Evolutionary conservation across 306 rosid species (phyloP).

Genomic region (Albizia julibrissin): DNA sequence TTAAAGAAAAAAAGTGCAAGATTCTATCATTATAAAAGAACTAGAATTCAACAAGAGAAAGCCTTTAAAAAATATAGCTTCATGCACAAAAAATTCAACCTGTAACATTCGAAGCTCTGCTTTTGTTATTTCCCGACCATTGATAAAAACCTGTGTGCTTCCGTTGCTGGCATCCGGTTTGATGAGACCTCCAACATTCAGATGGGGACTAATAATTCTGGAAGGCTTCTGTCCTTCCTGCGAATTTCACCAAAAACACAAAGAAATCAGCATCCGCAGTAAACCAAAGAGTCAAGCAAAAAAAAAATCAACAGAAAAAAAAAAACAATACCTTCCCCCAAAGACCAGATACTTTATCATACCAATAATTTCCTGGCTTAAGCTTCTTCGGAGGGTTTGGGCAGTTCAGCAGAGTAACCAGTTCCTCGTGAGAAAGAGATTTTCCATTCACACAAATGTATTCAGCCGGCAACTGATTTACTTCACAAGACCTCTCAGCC

Average conservation of each 20-base stretch:
- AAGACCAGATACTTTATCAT: conserved; percentile 97
- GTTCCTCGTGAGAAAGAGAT: conserved; percentile 79
- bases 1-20: background rate
- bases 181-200: conserved; percentile 87
- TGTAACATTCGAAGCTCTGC: conserved; percentile 97
- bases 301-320: background rate
- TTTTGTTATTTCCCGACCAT: conserved; percentile 94
- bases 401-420: conserved; percentile 63
- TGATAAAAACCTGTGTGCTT: conserved; percentile 88
- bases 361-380: conserved; percentile 97
- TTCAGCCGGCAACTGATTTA: conserved; percentile 87
- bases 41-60: conserved; percentile 2
- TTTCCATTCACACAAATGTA: conserved; percentile 79
- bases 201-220: conserved; percentile 79
- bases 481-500: conserved; percentile 85
- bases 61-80: conserved; percentile 11
- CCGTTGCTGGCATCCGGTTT: conserved; percentile 87
- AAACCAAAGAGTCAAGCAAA: conserved; percentile 23
- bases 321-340: conserved; percentile 89
- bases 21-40: conserved; percentile 17
- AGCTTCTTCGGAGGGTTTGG: conserved; percentile 87
- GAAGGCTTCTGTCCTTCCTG: conserved; percentile 99
- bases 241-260: conserved; percentile 30
- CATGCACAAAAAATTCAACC: conserved; percentile 54
- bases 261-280: conserved; percentile 28